phyloP scores from a whole-genome alignment of 2,329 filamentous ascomycete genomes.

The Lasiodiplodia citricola region DNA sequence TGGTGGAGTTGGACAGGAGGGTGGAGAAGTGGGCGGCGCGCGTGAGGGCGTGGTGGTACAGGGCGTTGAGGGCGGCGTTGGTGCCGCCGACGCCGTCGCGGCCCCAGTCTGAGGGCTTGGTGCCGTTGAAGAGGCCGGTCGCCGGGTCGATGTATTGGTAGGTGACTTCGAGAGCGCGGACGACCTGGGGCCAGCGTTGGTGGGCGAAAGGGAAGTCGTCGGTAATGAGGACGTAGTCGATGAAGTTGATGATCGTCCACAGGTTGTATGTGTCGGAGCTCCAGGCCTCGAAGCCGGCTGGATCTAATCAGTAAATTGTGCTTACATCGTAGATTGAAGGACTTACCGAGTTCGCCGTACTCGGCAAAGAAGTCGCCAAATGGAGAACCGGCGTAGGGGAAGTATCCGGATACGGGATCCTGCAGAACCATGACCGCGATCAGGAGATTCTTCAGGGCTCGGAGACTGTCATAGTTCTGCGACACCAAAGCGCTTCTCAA shows the following conservation, averaged over 20 bases:
- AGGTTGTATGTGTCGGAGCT: constrained; percentile 48
- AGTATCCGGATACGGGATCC: constrained; percentile 28
- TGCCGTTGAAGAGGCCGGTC: neutral
- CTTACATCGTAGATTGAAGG: neutral
- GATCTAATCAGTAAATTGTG: neutral
- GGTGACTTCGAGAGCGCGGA: constrained; percentile 4
- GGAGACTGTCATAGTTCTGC: constrained; percentile 53
- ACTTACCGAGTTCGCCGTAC: constrained; percentile 2
- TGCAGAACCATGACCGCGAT: neutral
- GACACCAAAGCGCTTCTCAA: constrained; percentile 41
- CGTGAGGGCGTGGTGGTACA: constrained; percentile 39
- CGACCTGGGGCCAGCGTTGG: neutral
- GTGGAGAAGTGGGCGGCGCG: neutral
- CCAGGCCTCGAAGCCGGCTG: constrained; percentile 34
- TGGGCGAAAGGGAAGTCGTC: constrained; percentile 46
- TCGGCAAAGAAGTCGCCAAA: constrained; percentile 28
- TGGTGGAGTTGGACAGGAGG: neutral
- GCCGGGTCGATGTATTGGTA: constrained; percentile 5
- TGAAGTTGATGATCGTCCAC: constrained; percentile 63
- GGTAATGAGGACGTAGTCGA: constrained; percentile 63
- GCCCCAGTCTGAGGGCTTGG: neutral
- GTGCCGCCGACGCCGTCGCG: neutral
- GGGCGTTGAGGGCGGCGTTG: constrained; percentile 38
- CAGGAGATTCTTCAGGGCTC: neutral
- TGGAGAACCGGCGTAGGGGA: constrained; percentile 48